A percentile compares a stretch with the other conserved stretches of the same genome.
Conservation (phyloP, 305 asterid genomes). For the Andrographis paniculata region DNA sequence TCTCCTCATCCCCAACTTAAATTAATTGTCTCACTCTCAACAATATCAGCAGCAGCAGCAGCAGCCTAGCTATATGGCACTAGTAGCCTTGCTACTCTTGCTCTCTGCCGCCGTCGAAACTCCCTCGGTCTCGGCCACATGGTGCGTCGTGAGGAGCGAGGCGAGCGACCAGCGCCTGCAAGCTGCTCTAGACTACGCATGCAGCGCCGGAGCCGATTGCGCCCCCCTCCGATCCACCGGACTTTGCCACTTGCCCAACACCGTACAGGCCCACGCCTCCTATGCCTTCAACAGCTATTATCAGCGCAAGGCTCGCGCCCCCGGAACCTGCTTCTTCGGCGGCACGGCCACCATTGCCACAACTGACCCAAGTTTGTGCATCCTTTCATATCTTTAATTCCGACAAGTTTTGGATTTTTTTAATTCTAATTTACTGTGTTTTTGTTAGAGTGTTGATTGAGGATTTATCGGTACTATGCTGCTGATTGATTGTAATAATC, state of each 20-base stretch:
- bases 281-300: slow-evolving; percentile 76
- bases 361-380: slow-evolving; percentile 71
- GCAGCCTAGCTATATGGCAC: neutral
- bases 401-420: neutral
- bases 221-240: slow-evolving; percentile 49
- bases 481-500: no score
- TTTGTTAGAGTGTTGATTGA: no score
- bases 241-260: slow-evolving; percentile 67
- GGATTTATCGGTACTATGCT: no score
- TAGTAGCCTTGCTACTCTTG: neutral
- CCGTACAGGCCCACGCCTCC: slow-evolving; percentile 75
- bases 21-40: no score
- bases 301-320: slow-evolving; percentile 57
- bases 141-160: slow-evolving; percentile 86
- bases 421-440: neutral
- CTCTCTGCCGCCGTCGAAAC: neutral
- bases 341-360: slow-evolving; percentile 66
- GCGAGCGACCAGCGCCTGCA: slow-evolving; percentile 55
- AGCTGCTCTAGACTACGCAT: slow-evolving; percentile 65
- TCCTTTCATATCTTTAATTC: neutral
- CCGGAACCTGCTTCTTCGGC: slow-evolving; percentile 66
- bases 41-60: neutral
- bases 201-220: slow-evolving; percentile 75
- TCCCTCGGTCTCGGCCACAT: slow-evolving; percentile 22
- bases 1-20: no score